These are phyloP conservation scores for Thalassiosira profunda DNA, from an alignment of 108 stramenopile species.

Conservation along the genomic window DNA sequence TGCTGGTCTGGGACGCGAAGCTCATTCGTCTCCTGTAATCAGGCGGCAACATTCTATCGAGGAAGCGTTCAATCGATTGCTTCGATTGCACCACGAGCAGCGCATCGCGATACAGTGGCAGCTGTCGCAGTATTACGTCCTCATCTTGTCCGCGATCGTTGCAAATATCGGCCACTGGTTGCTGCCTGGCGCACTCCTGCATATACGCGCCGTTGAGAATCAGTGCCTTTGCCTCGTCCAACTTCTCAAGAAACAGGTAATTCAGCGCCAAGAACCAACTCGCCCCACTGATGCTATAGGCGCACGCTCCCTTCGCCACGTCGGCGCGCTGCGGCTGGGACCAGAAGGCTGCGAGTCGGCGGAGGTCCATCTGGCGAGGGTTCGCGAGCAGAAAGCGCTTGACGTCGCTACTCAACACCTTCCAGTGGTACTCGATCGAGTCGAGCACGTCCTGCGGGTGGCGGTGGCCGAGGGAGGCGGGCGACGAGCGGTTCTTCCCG, in stretches of 20 bases:
- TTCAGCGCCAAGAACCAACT: conserved; percentile 26
- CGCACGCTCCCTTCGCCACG: background rate
- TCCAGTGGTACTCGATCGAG: conserved; percentile 28
- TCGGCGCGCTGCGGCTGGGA: background rate
- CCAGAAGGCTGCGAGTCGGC: conserved; percentile 4
- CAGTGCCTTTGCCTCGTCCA: conserved; percentile 16
- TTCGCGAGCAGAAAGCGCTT: conserved; percentile 5
- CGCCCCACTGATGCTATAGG: conserved; percentile 15
- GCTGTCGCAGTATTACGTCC: too few relatives aligned
- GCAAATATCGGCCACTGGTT: too few relatives aligned
- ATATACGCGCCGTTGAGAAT: conserved; percentile 23
- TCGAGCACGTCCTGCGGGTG: conserved; percentile 13
- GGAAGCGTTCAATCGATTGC: too few relatives aligned
- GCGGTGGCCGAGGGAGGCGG: too few relatives aligned
- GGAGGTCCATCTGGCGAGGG: background rate
- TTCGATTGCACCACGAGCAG: too few relatives aligned
- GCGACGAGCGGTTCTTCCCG: too few relatives aligned
- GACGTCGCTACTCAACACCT: background rate
- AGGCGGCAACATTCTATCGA: background rate
- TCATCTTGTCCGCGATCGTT: too few relatives aligned
- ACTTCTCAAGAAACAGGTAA: conserved; percentile 12
- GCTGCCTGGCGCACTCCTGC: conserved; percentile 23
- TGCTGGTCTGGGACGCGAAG: conserved; percentile 2
- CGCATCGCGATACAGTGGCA: too few relatives aligned
- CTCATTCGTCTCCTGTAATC: conserved; percentile 15